Percentiles rank a stretch among this genome's conserved stretches.
These are phyloP conservation scores for Peribolospora baueri DNA, from an alignment of 768 basidiomycete genomes.

Conservation along the genomic window DNA sequence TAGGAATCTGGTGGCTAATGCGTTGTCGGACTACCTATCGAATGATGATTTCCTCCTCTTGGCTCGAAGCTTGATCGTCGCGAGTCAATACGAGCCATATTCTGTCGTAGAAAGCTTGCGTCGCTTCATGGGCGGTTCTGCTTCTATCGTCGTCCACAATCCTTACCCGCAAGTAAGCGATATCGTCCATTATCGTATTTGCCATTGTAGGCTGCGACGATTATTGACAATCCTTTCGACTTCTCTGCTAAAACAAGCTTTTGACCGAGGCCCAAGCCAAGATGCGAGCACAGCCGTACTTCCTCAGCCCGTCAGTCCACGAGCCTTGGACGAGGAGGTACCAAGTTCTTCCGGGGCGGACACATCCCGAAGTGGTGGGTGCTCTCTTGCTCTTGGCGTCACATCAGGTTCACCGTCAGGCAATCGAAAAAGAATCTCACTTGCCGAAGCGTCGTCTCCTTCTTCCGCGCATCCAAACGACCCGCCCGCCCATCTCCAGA, in stretches of 20 bases:
- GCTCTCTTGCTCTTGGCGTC: too few relatives aligned
- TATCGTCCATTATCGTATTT: not conserved
- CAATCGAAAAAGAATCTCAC: too few relatives aligned
- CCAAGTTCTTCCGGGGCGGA: slow-evolving; percentile 86
- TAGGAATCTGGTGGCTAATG: not conserved
- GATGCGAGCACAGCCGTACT: slow-evolving; percentile 39
- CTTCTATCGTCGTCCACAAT: slow-evolving; percentile 63
- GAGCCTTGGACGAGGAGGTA: slow-evolving; percentile 75
- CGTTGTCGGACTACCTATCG: too few relatives aligned
- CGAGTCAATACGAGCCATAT: slow-evolving; percentile 61
- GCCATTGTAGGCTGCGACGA: not conserved
- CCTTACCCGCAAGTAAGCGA: slow-evolving; percentile 46
- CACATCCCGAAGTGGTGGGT: slow-evolving; percentile 62
- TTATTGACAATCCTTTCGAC: not conserved
- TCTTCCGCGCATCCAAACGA: too few relatives aligned
- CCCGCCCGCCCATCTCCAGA: too few relatives aligned
- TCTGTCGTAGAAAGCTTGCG: slow-evolving; percentile 50
- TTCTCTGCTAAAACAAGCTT: slow-evolving; percentile 24
- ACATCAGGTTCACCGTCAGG: too few relatives aligned
- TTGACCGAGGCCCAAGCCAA: slow-evolving; percentile 52
- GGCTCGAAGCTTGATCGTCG: slow-evolving; percentile 39
- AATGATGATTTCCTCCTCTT: not conserved
- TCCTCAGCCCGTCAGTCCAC: slow-evolving; percentile 51
- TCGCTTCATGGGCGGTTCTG: slow-evolving; percentile 61
- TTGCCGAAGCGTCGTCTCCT: too few relatives aligned